Conservation (phyloP, 2,329 filamentous ascomycete species). For the Pseudocercospora crystallina region DNA sequence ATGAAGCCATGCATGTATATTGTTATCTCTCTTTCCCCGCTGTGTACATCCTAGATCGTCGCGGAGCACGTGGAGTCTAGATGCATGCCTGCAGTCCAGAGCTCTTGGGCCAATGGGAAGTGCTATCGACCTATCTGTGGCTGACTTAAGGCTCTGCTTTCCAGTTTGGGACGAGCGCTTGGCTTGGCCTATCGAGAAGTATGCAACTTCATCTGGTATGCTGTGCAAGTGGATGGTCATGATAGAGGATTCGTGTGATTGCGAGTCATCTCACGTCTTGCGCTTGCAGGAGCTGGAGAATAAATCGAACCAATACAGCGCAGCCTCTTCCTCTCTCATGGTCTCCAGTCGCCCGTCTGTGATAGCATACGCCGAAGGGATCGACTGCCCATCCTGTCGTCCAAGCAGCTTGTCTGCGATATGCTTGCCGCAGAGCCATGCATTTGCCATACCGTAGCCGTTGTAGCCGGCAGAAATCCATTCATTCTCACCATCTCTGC, state of each 20-base stretch:
- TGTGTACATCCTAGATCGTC: not conserved
- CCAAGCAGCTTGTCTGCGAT: constrained; percentile 13
- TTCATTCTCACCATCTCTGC: constrained; percentile 10
- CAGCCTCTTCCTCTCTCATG: not conserved
- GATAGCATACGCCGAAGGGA: constrained; percentile 10
- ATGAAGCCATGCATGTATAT: not conserved
- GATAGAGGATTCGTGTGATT: no score
- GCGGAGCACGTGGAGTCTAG: not conserved
- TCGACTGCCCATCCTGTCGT: not conserved
- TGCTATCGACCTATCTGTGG: not conserved
- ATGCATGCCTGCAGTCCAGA: not conserved
- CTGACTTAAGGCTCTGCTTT: constrained; percentile 1
- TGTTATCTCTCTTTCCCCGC: not conserved
- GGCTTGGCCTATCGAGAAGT: no score
- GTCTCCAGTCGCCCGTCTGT: constrained; percentile 4
- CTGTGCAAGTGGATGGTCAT: no score
- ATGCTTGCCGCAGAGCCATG: constrained; percentile 15
- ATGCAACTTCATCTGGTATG: no score
- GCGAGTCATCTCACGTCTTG: not conserved
- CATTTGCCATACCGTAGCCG: constrained; percentile 21
- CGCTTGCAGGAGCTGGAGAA: not conserved
- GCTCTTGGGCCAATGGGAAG: not conserved
- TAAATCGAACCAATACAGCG: not conserved
- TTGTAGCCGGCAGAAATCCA: constrained; percentile 19
- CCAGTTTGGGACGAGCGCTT: not conserved